Evolutionary conservation across 345 rosid species (phyloP), one percentile per base, ranked within the genome.

Genomic region (Eucalyptus erythrocorys): DNA sequence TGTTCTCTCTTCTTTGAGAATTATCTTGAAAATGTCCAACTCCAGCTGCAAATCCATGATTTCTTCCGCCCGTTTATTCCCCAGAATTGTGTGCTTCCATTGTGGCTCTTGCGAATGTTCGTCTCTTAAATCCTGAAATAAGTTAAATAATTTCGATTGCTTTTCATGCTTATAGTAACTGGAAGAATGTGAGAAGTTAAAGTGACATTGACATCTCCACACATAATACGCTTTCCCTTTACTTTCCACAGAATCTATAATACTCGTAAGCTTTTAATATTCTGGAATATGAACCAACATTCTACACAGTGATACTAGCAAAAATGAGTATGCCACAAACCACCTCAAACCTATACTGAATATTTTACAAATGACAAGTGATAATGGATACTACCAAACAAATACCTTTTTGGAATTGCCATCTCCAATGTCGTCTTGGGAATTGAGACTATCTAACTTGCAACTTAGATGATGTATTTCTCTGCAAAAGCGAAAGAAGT

Each of bases 11-110:
- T 97, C 99, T 88, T 92, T 93, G 53, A 96, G 94, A 91, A 97
- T 93, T 89, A 95, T 93, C 92, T 95, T 96, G 42, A 95, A 81
- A 88, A 97, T 93, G 92, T 97, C 99, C 90, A 94, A 90, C 94
- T 97, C 99, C 87, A 97, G 93, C 92, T 96, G 99, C 91, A 96
- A 92, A 92, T 95, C 92, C 93, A 96, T 91, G 90, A 95, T 90
- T 91, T 94, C 95, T 91, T 95, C 99, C 11, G 86, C 93, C 87
- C 91, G 88, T 85, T 93, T 92, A 92, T 89, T 91, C 88, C 86
- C 76, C 87, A 91, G 91, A 89, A 88, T 88, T 86, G 89, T 64
- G 90, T 90, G 88, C 82, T 88, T 89, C 89, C 87, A 89, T 17
- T 88, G 88, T 48, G 51, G 66, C 79, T 81, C 84, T 88, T 90